Base-by-base conservation (phyloP, 2,329 filamentous ascomycete species). In the Ophiostoma sp. region DNA sequence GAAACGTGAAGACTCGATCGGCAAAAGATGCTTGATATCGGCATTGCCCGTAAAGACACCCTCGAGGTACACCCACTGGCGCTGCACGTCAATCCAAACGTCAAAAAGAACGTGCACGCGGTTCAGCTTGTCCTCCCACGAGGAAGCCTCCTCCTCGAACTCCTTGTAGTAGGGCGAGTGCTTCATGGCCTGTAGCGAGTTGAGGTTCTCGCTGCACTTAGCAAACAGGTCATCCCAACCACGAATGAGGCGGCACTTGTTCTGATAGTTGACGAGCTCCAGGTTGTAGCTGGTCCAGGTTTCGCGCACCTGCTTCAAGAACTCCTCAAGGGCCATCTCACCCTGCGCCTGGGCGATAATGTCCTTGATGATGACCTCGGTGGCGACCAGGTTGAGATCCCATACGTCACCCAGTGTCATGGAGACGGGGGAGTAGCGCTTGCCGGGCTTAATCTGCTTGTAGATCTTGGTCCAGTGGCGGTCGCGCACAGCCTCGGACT, bases 61-160 rank as follows among this genome's bases (percentile, higher is more conserved):
- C 81, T 99, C 96, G 5, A 99, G 87, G 79, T 99, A 99, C 8
- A 99, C 95, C 95, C 95, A 99, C 81, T 99, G 95, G 72, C 96
- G 90, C 79, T 99, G 95, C n/a, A 99, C 96, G 80, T 99, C 96
- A 76, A 99, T 99, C 96, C 96, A 99, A 20, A 99, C 94, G 79
- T 99, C 95, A 77, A 99, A 99, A 11, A 99, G 86, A 20, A 99
- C 93, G 78, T 99, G 95, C 2, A 99, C 93, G 65, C 95, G 89
- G 79, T 98, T 99, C 35, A 99, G 86, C 79, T 96, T 97, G 80
- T 99, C 96, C 80, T 99, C 96, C 95, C 95, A 99, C 0, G 91
- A 87, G 0, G 93, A 91, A 7, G 96, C 96, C 75, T 99, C 95
- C 76, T 99, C 95, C 78, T 99, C 95, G 73, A 99, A 99, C 76